Conservation (phyloP, 306 rosid species). For the Fagus sylvatica region DNA sequence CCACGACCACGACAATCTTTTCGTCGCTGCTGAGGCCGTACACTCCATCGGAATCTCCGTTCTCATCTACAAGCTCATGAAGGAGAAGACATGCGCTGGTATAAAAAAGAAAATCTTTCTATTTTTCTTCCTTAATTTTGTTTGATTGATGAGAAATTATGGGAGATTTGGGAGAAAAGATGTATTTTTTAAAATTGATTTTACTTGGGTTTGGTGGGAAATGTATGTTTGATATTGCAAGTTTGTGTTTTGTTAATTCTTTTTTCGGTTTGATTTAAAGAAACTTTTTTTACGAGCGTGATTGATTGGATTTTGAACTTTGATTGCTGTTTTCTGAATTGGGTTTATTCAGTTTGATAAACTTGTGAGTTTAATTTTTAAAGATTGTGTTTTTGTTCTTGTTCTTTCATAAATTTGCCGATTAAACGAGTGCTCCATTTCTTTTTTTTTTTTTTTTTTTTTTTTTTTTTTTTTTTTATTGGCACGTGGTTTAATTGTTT, state of each 20-base stretch:
- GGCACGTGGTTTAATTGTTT: background rate
- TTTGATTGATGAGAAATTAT: background rate
- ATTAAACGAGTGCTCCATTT: background rate
- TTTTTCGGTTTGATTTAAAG: background rate
- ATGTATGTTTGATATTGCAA: background rate
- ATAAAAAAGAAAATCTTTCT: background rate
- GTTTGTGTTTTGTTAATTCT: background rate
- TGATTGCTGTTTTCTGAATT: background rate
- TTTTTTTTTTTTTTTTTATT: background rate
- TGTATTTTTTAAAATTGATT: background rate
- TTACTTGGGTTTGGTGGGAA: background rate
- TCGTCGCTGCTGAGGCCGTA: conserved; percentile 90
- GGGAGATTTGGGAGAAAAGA: background rate
- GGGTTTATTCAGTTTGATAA: background rate
- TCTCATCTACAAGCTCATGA: conserved; percentile 85
- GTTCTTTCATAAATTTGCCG: background rate
- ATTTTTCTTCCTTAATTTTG: background rate
- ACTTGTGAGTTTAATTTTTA: background rate
- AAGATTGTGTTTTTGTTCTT: background rate
- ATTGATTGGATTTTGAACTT: background rate
- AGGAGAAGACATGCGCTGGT: conserved; percentile 95
- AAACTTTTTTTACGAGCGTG: background rate
- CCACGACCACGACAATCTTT: conserved; percentile 90
- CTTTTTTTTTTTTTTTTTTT: background rate
- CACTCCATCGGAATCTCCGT: conserved; percentile 84